Conservation (phyloP, 2,329 filamentous ascomycete genomes). For the Apiospora pterosperma region DNA sequence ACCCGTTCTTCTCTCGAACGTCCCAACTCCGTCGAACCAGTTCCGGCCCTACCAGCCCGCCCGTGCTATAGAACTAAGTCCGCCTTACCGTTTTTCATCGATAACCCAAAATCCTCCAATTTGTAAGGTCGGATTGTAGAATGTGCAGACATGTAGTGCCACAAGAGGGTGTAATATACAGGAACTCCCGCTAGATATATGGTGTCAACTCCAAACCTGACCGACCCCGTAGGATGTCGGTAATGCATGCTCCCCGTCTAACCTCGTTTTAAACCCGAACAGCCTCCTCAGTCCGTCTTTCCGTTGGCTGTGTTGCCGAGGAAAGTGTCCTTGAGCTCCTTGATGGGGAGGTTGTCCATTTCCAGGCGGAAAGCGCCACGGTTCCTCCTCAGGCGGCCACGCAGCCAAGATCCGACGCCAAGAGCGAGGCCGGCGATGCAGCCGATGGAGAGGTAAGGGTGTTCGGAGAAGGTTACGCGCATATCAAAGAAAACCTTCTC, state of each 20-base stretch:
- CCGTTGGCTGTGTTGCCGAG: slow-evolving; percentile 50
- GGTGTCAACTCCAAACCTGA: slow-evolving; percentile 1
- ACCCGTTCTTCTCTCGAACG: not conserved
- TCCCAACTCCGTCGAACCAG: not conserved
- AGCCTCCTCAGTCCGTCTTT: slow-evolving; percentile 44
- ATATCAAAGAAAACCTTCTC: slow-evolving; percentile 70
- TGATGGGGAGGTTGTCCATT: slow-evolving; percentile 43
- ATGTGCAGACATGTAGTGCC: slow-evolving; percentile 2
- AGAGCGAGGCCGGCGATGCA: slow-evolving; percentile 56
- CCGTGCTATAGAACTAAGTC: slow-evolving; percentile 4
- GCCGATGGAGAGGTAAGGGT: slow-evolving; percentile 55
- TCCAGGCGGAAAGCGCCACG: slow-evolving; percentile 62
- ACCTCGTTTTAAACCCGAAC: not conserved
- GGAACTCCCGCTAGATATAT: slow-evolving; percentile 6
- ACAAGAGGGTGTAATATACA: slow-evolving; percentile 6
- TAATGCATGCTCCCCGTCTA: not conserved
- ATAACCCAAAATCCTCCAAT: not conserved
- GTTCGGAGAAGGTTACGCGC: slow-evolving; percentile 53
- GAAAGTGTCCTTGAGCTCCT: slow-evolving; percentile 62
- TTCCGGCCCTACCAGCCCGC: not conserved
- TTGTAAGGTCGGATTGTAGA: not conserved
- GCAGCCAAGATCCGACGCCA: slow-evolving; percentile 49
- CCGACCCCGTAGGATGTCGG: not conserved
- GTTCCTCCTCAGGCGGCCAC: slow-evolving; percentile 50
- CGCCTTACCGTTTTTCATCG: not conserved